phyloP scores from a whole-genome alignment of 495 filamentous ascomycete species.

The Podospora pseudocomata region DNA sequence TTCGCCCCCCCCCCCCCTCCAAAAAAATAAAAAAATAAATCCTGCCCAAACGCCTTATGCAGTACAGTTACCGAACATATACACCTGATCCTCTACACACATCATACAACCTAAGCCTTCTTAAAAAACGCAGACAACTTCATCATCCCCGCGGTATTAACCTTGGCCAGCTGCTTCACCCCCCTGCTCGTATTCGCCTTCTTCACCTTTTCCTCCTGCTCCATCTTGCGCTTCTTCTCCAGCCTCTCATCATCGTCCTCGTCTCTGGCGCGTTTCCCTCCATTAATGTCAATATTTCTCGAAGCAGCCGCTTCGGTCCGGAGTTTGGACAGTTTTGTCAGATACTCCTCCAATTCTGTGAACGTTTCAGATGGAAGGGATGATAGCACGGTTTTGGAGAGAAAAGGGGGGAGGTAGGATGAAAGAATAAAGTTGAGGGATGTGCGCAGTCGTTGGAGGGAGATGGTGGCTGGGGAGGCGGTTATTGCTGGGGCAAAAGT shows the following conservation, averaged over 20 bases:
- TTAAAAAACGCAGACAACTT: constrained; percentile 96
- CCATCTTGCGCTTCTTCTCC: constrained; percentile 70
- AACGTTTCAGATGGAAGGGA: constrained; percentile 54
- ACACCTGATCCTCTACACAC: too few relatives aligned
- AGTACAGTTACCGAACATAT: background rate
- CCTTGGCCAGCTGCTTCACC: constrained; percentile 78
- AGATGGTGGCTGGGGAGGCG: constrained; percentile 48
- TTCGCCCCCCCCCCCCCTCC: constrained; percentile 4
- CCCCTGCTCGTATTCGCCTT: constrained; percentile 69
- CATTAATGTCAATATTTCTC: constrained; percentile 66
- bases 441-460: constrained; percentile 68
- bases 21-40: background rate
- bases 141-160: constrained; percentile 87
- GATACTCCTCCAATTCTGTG: constrained; percentile 60
- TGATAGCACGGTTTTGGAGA: constrained; percentile 49
- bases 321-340: constrained; percentile 59
- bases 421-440: constrained; percentile 73
- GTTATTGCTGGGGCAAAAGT: constrained; percentile 44
- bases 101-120: constrained; percentile 34
- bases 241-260: constrained; percentile 76
- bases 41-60: constrained; percentile 4
- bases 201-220: constrained; percentile 57
- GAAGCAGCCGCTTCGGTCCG: constrained; percentile 65
- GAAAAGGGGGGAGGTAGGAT: constrained; percentile 58
- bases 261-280: constrained; percentile 63